Base-by-base conservation (phyloP, 805 yeast genomes). In the Metschnikowia gelsemii region DNA sequence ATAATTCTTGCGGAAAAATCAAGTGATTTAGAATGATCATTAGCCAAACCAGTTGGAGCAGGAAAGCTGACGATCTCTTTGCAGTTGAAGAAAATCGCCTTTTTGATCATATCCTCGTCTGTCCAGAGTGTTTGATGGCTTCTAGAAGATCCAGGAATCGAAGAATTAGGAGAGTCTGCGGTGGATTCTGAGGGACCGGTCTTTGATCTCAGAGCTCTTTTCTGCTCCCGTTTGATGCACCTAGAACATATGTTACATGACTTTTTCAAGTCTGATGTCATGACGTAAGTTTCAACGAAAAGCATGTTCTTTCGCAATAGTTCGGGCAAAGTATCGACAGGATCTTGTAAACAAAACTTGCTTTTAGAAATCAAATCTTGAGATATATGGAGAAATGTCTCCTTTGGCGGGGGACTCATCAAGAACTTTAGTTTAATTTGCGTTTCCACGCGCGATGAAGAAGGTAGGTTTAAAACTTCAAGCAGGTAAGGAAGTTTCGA, bases 191-290 rank as follows among this genome's bases (percentile, higher is more conserved):
- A 40, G 8, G 41, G 27, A 6, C 41, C 43, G 3, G 82, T 76
- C 64, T 93, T 91, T 59, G 96, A 80, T 62, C 99, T 79, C 25
- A 91, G 82, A 1, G 98, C 98, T 54, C 99, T 76, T 63, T 93
- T 88, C 56, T 88, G 83, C 59, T 91, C 99, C 57, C 99, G 76
- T 62, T 89, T 84, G 57, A 90, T 80, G 71, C 99, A 91, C 55
- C 95, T 80, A 18, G 81, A 59, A 67, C 99, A 91, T 53, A 88
- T 89, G 54, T 81, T 80, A 52, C 95, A 87, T 18, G 76, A 69
- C 40, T 56, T 63, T 25, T 50, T 51, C 41, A 62, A 53, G 46
- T 63, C 74, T 17, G 87, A 75, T 7, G 83, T 77, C 40, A 89
- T 70, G n/a, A 89, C 91, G 60, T 78, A 84, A 0, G 95, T 80